phyloP scores from a whole-genome alignment of 371 early-diverging fungal genomes.

The Rhizopus delemar region DNA sequence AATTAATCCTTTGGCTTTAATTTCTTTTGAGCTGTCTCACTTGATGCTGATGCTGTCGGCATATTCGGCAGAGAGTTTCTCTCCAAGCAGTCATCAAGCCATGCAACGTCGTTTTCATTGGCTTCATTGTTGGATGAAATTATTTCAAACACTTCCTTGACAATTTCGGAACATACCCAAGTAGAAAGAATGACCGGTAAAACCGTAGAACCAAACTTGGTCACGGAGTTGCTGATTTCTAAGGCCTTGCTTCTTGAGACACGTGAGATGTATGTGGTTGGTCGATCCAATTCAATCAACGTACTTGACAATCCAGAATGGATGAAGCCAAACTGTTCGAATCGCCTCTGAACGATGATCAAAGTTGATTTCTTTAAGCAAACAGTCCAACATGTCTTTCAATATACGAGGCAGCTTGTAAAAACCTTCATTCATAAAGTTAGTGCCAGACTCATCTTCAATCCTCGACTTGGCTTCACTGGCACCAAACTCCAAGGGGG shows the following conservation, averaged over 20 bases:
- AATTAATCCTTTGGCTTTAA: too few species aligned
- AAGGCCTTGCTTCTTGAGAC: too few species aligned
- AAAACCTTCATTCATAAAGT: not conserved
- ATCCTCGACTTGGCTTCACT: not conserved
- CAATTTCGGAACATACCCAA: slow-evolving; percentile 13
- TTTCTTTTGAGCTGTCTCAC: too few species aligned
- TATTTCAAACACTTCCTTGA: slow-evolving; percentile 12
- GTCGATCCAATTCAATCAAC: too few species aligned
- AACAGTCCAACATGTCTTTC: slow-evolving; percentile 3
- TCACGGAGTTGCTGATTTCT: too few species aligned
- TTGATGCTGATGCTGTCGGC: too few species aligned
- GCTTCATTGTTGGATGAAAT: not conserved
- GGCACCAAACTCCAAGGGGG: not conserved
- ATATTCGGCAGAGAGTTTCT: slow-evolving; percentile 9
- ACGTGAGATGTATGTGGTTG: too few species aligned
- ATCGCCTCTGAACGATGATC: not conserved
- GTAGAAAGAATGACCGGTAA: slow-evolving; percentile 7
- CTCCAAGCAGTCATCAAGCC: slow-evolving; percentile 12
- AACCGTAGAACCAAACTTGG: slow-evolving; percentile 11
- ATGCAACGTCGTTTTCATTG: slow-evolving; percentile 7
- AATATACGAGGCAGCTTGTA: not conserved
- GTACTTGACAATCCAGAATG: too few species aligned
- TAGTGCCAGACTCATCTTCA: not conserved
- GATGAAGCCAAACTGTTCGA: too few species aligned
- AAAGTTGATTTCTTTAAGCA: slow-evolving; percentile 2